These are phyloP conservation scores for Trichoderma semiorbis DNA, from an alignment of 2,329 filamentous ascomycete genomes.

Conservation along the genomic window DNA sequence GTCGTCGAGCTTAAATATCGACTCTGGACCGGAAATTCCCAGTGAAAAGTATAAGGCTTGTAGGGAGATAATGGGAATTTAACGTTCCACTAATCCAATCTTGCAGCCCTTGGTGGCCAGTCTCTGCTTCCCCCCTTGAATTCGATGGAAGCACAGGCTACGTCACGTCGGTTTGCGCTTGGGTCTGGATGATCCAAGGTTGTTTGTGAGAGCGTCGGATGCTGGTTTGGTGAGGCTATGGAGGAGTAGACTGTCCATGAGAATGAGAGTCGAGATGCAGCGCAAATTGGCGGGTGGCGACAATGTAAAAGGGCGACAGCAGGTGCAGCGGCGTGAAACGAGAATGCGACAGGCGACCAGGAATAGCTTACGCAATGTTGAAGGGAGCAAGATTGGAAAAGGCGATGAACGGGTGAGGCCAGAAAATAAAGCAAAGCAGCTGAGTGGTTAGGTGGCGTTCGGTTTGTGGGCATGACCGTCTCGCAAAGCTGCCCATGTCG, in stretches of 20 bases:
- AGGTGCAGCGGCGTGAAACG: not conserved
- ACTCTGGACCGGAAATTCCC: not conserved
- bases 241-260: constrained; percentile 19
- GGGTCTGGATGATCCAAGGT: not conserved
- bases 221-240: not conserved
- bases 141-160: not conserved
- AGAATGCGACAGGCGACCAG: not conserved
- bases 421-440: constrained; percentile 4
- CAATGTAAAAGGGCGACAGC: not conserved
- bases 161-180: constrained; percentile 18
- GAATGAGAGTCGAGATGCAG: constrained; percentile 17
- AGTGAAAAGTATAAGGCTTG: not conserved
- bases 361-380: not conserved
- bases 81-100: not conserved
- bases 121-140: not conserved
- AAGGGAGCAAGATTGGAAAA: not conserved
- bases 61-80: not conserved
- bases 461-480: constrained; percentile 15
- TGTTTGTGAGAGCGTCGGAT: not conserved
- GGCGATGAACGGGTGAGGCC: not conserved
- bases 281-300: not conserved
- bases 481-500: constrained; percentile 4
- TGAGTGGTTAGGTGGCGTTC: constrained; percentile 15
- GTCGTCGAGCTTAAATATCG: not conserved
- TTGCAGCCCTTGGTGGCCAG: not conserved